Conservation (phyloP, 2,329 filamentous ascomycete genomes). For the Claviceps arundinis region DNA sequence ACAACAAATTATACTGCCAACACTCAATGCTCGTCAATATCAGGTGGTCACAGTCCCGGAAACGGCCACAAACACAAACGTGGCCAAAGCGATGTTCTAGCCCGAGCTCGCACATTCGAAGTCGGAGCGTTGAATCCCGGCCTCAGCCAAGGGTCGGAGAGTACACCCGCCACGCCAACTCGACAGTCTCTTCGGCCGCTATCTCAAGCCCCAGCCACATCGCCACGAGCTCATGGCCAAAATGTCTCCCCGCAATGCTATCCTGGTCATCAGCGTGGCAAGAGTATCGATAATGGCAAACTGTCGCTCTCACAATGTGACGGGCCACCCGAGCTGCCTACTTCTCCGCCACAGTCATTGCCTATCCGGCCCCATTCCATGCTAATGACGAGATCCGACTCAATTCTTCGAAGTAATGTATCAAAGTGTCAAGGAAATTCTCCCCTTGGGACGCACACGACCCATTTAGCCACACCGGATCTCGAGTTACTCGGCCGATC, state of each 20-base stretch:
- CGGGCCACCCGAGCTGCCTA: conserved; percentile 23
- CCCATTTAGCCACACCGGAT: conserved; percentile 51
- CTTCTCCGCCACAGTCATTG: conserved; percentile 28
- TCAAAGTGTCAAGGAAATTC: conserved; percentile 18
- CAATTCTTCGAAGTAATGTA: conserved; percentile 26
- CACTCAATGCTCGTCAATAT: conserved; percentile 57
- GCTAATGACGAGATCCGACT: conserved; percentile 45
- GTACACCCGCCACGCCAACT: conserved; percentile 56
- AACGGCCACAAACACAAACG: conserved; percentile 47
- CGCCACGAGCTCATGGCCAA: conserved; percentile 25
- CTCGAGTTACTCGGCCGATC: conserved; percentile 75
- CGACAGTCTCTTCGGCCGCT: conserved; percentile 68
- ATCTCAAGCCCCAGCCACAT: conserved; percentile 47
- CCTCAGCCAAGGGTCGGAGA: conserved; percentile 37
- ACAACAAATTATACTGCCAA: conserved; percentile 42
- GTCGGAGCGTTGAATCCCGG: conserved; percentile 26
- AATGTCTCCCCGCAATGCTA: conserved; percentile 10
- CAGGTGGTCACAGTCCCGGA: conserved; percentile 38
- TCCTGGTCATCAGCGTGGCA: conserved; percentile 39
- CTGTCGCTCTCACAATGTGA: conserved; percentile 35
- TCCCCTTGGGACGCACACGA: conserved; percentile 22
- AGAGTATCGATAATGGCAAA: conserved; percentile 50
- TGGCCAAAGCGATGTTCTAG: conserved; percentile 58
- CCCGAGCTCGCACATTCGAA: conserved; percentile 37
- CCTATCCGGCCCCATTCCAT: conserved; percentile 45